A percentile compares a stretch with the other conserved stretches of the same genome.
These are phyloP conservation scores for Salvia hispanica DNA, from an alignment of 257 asterid genomes.

Conservation along the genomic window DNA sequence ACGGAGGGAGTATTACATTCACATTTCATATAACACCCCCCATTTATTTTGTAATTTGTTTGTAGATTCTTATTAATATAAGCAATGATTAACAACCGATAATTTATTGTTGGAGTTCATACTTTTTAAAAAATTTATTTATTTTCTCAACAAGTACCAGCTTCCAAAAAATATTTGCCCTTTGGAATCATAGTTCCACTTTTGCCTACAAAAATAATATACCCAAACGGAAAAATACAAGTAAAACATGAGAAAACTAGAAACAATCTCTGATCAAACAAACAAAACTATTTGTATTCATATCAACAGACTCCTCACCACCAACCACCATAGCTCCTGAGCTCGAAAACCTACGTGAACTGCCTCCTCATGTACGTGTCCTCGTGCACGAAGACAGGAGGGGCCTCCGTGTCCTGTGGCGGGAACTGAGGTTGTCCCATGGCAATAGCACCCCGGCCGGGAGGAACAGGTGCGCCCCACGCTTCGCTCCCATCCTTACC, in stretches of 20 bases:
- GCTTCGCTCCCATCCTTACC: slow-evolving; percentile 40
- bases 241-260: background rate
- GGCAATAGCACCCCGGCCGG: slow-evolving; percentile 64
- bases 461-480: slow-evolving; percentile 43
- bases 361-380: slow-evolving; percentile 88
- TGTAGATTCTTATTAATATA: no score
- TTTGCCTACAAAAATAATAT: no score
- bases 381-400: slow-evolving; percentile 84
- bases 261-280: background rate
- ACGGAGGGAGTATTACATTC: no score
- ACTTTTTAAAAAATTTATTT: no score
- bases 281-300: background rate
- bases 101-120: no score
- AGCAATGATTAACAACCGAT: no score
- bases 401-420: slow-evolving; percentile 42
- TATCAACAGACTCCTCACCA: slow-evolving; percentile 17
- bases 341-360: slow-evolving; percentile 38
- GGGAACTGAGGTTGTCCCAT: slow-evolving; percentile 90
- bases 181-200: no score
- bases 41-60: no score
- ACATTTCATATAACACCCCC: no score
- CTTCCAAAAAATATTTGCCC: no score
- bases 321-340: background rate
- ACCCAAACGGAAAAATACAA: background rate
- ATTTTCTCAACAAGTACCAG: no score